Conservation (phyloP, 345 rosid genomes). For the Eucalyptus brandiana region DNA sequence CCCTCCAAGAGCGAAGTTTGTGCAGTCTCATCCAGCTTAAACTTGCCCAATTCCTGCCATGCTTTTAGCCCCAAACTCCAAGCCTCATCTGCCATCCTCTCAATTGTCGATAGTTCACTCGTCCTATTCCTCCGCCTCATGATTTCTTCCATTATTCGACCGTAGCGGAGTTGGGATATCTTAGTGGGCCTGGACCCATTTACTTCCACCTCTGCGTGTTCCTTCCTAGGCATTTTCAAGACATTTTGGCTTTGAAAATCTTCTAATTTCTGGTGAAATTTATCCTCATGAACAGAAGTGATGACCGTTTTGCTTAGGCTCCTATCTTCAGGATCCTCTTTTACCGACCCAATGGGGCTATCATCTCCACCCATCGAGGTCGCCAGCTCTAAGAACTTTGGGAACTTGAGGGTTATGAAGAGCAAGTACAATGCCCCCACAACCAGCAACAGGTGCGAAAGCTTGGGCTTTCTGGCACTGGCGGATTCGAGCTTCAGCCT, state of each 20-base stretch:
- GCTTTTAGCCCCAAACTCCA: slow-evolving; percentile 88
- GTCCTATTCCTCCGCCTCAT: slow-evolving; percentile 67
- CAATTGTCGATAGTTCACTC: slow-evolving; percentile 41
- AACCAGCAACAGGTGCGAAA: slow-evolving; percentile 65
- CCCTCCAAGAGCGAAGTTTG: slow-evolving; percentile 26
- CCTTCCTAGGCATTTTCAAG: slow-evolving; percentile 46
- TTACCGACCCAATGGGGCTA: slow-evolving; percentile 33
- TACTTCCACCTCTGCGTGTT: slow-evolving; percentile 11
- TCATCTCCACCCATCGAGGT: slow-evolving; percentile 67
- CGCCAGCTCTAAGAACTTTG: slow-evolving; percentile 63
- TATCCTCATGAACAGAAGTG: slow-evolving; percentile 52
- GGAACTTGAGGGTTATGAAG: slow-evolving; percentile 73
- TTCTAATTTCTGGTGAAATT: slow-evolving; percentile 57
- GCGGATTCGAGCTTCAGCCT: slow-evolving; percentile 57
- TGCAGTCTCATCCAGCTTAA: slow-evolving; percentile 26
- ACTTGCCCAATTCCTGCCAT: slow-evolving; percentile 69
- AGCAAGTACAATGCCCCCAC: slow-evolving; percentile 60
- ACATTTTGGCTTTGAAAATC: slow-evolving; percentile 40
- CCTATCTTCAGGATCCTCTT: slow-evolving; percentile 25
- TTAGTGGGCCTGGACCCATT: slow-evolving; percentile 4
- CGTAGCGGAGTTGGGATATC: slow-evolving; percentile 53
- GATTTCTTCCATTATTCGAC: slow-evolving; percentile 67
- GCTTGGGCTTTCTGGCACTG: slow-evolving; percentile 52
- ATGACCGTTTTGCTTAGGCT: slow-evolving; percentile 44
- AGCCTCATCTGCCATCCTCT: slow-evolving; percentile 91